A percentile compares a stretch with the other conserved stretches of the same genome.
Conservation (phyloP, 371 early-diverging fungal genomes). For the Sporodiniella umbellata region DNA sequence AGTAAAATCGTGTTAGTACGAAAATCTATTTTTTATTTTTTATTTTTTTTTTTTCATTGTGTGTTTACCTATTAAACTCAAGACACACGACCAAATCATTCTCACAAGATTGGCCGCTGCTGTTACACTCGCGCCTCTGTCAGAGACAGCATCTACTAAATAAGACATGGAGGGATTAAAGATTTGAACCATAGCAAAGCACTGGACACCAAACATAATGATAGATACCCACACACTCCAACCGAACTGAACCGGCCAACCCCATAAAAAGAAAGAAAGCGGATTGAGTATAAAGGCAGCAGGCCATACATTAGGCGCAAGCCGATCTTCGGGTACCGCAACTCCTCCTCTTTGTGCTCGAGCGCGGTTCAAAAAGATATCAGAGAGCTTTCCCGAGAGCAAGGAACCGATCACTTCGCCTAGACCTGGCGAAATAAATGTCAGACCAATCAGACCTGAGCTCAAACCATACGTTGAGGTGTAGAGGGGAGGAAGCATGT, state of each 20-base stretch:
- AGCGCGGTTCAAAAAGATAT: slow-evolving; percentile 42
- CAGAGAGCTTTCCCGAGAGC: slow-evolving; percentile 51
- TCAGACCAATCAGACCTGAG: slow-evolving; percentile 37
- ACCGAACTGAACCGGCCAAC: slow-evolving; percentile 52
- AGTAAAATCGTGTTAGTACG: background rate
- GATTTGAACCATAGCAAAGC: slow-evolving; percentile 59
- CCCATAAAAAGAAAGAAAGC: slow-evolving; percentile 52
- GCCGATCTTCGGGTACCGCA: slow-evolving; percentile 53
- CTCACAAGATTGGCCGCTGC: slow-evolving; percentile 57
- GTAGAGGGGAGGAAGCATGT: slow-evolving; percentile 41
- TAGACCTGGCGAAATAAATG: slow-evolving; percentile 45
- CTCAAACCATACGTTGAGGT: slow-evolving; percentile 30
- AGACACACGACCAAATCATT: slow-evolving; percentile 55
- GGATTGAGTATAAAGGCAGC: slow-evolving; percentile 54
- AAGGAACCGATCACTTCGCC: slow-evolving; percentile 56
- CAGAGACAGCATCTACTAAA: slow-evolving; percentile 55
- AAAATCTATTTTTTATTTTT: slow-evolving; percentile 15
- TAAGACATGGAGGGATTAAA: slow-evolving; percentile 52
- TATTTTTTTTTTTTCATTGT: too few relatives aligned
- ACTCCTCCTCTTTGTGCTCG: slow-evolving; percentile 44
- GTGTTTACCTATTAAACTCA: slow-evolving; percentile 50
- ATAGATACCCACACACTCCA: slow-evolving; percentile 54
- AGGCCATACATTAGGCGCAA: slow-evolving; percentile 54
- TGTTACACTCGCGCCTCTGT: slow-evolving; percentile 57
- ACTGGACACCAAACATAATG: slow-evolving; percentile 53